phyloP scores from a whole-genome alignment of 345 rosid genomes.

The Populus davidiana region DNA sequence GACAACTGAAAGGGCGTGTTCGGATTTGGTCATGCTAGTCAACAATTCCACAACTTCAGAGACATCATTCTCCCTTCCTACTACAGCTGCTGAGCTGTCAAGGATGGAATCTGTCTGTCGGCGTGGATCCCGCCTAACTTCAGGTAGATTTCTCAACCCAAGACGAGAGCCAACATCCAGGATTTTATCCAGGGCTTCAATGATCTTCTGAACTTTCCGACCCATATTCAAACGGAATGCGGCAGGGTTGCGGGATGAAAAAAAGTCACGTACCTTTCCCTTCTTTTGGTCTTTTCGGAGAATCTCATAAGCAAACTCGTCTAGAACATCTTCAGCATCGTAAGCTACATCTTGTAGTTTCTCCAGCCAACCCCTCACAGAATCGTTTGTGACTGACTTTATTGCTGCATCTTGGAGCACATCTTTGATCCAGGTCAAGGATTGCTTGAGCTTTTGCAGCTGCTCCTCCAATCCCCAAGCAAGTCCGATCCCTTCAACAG shows the following conservation, averaged over 20 bases:
- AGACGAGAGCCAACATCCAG: not conserved
- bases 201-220: not conserved
- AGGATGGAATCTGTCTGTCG: not conserved
- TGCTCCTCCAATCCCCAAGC: not conserved
- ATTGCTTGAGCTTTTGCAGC: not conserved
- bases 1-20: too few species aligned
- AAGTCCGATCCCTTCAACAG: not conserved
- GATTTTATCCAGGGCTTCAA: not conserved
- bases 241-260: not conserved
- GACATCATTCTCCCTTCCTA: too few species aligned
- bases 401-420: not conserved
- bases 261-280: not conserved
- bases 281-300: not conserved
- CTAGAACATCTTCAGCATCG: not conserved
- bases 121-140: not conserved
- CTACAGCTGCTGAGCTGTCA: not conserved
- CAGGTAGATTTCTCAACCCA: not conserved
- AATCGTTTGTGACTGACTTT: not conserved
- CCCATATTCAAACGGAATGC: not conserved
- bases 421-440: not conserved
- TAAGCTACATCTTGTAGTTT: conserved; percentile 5
- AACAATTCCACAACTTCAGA: too few species aligned
- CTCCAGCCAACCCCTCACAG: not conserved
- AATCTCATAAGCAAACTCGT: not conserved
- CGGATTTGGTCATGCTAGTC: too few species aligned